These are phyloP conservation scores for Arthrobotrys musiformis DNA, from an alignment of 2,329 filamentous ascomycete genomes.

Conservation along the genomic window DNA sequence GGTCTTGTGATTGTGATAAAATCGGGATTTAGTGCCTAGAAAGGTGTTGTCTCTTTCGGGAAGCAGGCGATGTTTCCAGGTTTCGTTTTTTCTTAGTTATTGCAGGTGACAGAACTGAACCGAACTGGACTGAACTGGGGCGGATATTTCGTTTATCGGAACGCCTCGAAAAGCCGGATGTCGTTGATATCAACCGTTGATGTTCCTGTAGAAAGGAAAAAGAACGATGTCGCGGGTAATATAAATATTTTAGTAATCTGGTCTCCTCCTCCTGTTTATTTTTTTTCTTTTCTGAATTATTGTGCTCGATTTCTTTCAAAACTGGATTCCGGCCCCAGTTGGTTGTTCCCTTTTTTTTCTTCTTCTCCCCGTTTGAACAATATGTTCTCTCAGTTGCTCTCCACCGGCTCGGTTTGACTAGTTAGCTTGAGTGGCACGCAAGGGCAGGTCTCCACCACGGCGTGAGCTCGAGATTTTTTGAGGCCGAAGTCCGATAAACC, in stretches of 20 bases:
- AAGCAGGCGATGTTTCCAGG: constrained; percentile 19
- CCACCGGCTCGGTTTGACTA: constrained; percentile 10
- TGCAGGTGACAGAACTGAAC: background rate
- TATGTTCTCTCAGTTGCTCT: background rate
- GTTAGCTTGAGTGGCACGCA: constrained; percentile 36
- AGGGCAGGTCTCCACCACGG: constrained; percentile 20
- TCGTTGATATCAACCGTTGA: background rate
- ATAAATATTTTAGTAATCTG: no score
- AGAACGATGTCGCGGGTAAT: no score
- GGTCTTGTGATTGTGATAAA: constrained; percentile 11
- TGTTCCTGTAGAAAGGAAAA: background rate
- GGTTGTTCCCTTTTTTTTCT: background rate
- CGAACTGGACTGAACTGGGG: no score
- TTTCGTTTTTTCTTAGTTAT: background rate
- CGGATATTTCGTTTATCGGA: constrained; percentile 1
- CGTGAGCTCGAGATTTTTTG: constrained; percentile 43
- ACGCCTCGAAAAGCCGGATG: background rate
- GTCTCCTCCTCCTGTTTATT: no score
- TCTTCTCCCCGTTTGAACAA: background rate
- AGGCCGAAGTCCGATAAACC: constrained; percentile 22
- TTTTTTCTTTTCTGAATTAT: constrained; percentile 2
- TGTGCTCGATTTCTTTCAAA: constrained; percentile 28
- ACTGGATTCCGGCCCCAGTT: constrained; percentile 6
- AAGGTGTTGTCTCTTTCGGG: constrained; percentile 48
- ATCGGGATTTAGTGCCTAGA: background rate